Percentiles rank a stretch among this genome's conserved stretches.
These are phyloP conservation scores for Phytophthora tubulina DNA, from an alignment of 352 stramenopile genomes.

Conservation along the genomic window DNA sequence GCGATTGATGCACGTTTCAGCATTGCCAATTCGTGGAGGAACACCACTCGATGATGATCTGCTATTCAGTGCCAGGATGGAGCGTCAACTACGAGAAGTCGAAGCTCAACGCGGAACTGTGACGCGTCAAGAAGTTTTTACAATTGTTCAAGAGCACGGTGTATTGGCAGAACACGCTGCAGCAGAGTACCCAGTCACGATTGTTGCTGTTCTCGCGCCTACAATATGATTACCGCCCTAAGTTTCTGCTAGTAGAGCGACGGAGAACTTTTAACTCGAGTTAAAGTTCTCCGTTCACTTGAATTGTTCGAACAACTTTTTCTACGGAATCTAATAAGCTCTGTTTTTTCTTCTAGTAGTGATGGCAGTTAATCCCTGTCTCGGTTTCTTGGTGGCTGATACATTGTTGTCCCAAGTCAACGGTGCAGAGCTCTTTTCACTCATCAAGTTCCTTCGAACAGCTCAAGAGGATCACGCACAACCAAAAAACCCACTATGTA, in stretches of 20 bases:
- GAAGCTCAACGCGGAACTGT: slow-evolving; percentile 15
- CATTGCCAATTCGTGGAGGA: slow-evolving; percentile 12
- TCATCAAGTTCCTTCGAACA: slow-evolving; percentile 7
- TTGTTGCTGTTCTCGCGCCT: slow-evolving; percentile 7
- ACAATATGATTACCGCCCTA: background rate
- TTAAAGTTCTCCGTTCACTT: too few species aligned
- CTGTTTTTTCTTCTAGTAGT: background rate
- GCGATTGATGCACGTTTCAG: slow-evolving; percentile 19
- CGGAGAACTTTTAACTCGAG: too few species aligned
- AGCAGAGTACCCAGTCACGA: slow-evolving; percentile 10
- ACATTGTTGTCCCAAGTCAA: background rate
- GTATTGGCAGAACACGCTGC: slow-evolving; percentile 18
- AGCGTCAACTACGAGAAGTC: slow-evolving; percentile 19
- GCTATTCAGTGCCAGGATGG: slow-evolving; percentile 18
- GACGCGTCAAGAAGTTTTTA: slow-evolving; percentile 17
- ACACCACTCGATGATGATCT: slow-evolving; percentile 15
- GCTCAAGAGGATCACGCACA: background rate
- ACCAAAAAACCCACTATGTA: slow-evolving; percentile 11
- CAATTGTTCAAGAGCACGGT: slow-evolving; percentile 12
- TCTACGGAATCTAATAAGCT: too few species aligned
- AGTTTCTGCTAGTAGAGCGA: too few species aligned
- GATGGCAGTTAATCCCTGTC: background rate
- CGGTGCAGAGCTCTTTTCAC: background rate
- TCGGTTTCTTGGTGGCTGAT: background rate
- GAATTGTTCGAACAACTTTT: too few species aligned